Evolutionary conservation across 768 basidiomycete species (phyloP), one percentile per base, ranked within the genome.

Genomic region (Macrolepiota albuminosa): DNA sequence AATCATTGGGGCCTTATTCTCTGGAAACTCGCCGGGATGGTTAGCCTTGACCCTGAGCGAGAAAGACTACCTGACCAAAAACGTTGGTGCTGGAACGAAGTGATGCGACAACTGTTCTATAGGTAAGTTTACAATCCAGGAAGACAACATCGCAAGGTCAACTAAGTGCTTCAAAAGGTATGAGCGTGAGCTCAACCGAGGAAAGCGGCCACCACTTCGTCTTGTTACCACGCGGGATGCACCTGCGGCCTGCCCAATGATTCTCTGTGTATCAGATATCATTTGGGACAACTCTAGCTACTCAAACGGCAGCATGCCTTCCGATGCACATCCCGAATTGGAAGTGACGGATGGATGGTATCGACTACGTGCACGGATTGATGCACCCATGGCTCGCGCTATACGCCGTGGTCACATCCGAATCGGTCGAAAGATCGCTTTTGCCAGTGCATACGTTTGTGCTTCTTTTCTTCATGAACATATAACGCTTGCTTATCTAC

Each of bases 261-360:
- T 95, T 2, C 80, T 99, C 4, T 91, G 91, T 68, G 81, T 99
- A 2, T 89, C 92, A 2, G 80, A 81, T 33, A 84, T 98, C 40
- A 72, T 72, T 6, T 88, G 85, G 84, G 73, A 78, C 7, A 69
- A 78, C 36, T 64, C 64, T 21, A 71, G 71, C 3, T 60, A 72
- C 3, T 71, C 74, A 29, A 75, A 79, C 1, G 73, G 80, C 34
- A 75, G 75, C 4, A 54, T 71, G 21, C 65, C 74, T 5, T 66
- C 72, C 31, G 75, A 75, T 26, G 68, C 75, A 3, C 72, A 78
- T 64, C 82, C 87, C 0, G 83, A 86, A 63, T 72, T 99, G 6
- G 97, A 98, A 72, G 75, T 98, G n/a, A 95, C 94, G 0, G 97
- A 99, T 69, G 97, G 97, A 14, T 99, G 97, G 97, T 99, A 99